phyloP scores from a whole-genome alignment of 331 rosid genomes.

The Arachis monticola region DNA sequence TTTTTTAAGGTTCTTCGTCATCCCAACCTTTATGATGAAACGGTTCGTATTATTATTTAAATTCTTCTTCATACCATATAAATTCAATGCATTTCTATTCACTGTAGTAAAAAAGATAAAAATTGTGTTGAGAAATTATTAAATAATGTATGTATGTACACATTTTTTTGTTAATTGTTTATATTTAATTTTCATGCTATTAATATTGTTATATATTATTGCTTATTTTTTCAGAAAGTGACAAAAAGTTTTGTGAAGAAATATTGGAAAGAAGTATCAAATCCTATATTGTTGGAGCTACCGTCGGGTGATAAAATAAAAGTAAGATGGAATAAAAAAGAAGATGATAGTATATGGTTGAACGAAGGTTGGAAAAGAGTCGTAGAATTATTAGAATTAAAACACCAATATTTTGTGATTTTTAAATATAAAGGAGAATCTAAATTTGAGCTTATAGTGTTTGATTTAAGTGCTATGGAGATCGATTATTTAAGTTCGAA shows the following conservation, averaged over 20 bases:
- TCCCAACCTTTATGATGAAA: background rate
- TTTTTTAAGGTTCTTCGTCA: background rate
- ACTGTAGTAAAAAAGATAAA: no score
- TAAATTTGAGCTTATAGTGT: constrained; percentile 23
- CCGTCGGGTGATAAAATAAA: constrained; percentile 42
- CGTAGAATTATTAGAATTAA: background rate
- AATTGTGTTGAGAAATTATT: no score
- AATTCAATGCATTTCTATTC: no score
- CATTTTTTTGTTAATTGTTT: no score
- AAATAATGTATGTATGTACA: no score
- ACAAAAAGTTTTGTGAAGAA: constrained; percentile 22
- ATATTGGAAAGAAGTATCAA: constrained; percentile 31
- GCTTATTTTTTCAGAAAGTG: constrained; percentile 22
- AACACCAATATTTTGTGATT: constrained; percentile 3
- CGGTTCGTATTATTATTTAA: background rate
- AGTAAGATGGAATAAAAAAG: constrained; percentile 20
- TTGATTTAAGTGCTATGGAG: constrained; percentile 29
- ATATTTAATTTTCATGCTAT: no score
- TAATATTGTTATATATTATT: background rate
- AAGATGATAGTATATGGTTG: constrained; percentile 34
- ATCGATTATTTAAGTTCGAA: constrained; percentile 19
- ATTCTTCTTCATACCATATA: no score
- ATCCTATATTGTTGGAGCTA: constrained; percentile 26
- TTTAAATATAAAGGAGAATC: constrained; percentile 38
- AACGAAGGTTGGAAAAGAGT: constrained; percentile 23